Evolutionary conservation across 768 basidiomycete genomes (phyloP), one percentile per base, ranked within the genome.

Genomic region (Leucogyrophana mollusca): DNA sequence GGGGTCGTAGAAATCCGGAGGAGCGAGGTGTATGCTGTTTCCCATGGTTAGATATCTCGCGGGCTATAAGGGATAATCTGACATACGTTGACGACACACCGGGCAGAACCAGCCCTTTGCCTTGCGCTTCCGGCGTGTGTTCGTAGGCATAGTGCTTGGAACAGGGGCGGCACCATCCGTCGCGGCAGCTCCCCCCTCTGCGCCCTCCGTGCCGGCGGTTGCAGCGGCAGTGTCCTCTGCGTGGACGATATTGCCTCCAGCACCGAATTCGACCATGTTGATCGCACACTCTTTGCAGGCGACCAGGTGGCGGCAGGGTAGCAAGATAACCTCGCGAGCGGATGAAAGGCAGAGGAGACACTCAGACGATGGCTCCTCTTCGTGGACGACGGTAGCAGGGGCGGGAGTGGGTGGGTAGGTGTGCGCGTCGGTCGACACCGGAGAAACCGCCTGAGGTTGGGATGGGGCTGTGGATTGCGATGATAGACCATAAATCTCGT

Each of bases 31-130:
- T 95, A 95, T 9, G 92, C 90, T 92, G 52, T 8, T 20, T n/a
- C n/a, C n/a, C n/a, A n/a, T n/a, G n/a, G n/a, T n/a, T n/a, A n/a
- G n/a, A n/a, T n/a, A n/a, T n/a, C n/a, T n/a, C n/a, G n/a, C n/a
- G n/a, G n/a, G n/a, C n/a, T n/a, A n/a, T n/a, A n/a, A n/a, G n/a
- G n/a, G 20, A 37, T 34, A 20, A 41, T 25, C 41, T n/a, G 4
- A 77, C 90, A 65, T 60, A 94, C 91, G 92, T 76, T 94, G 93
- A 54, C 94, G 80, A 65, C 94, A 95, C 40, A 97, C 90, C 22
- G 94, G 94, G 63, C 94, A 97, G 77, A 88, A 91, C 94, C 94
- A 97, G 4, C 94, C 94, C 68, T 97, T 97, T 0, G 91, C 88
- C 71, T 91, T 94, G 55, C 92, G 77, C 74, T 93, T 94, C 61